phyloP scores from a whole-genome alignment of 306 rosid species.

The Quercus alba region DNA sequence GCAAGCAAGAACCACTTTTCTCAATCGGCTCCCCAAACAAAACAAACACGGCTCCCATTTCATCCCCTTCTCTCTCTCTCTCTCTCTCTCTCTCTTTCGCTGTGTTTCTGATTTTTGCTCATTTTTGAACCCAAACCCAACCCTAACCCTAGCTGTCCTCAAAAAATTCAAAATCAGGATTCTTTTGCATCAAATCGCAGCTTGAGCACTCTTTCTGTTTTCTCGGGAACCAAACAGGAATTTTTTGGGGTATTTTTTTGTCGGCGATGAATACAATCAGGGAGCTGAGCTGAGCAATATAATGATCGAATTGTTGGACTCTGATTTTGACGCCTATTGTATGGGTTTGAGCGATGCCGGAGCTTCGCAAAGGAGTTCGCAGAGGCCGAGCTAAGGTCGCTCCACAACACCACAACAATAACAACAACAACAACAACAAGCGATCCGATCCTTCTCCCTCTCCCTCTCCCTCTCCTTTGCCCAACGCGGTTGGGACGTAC shows the following conservation, averaged over 20 bases:
- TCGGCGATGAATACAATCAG: constrained; percentile 30
- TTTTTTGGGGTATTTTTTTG: background rate
- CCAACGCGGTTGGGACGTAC: constrained; percentile 33
- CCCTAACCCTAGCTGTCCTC: background rate
- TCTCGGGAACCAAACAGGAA: no score
- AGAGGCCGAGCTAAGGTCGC: constrained; percentile 72
- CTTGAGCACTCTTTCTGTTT: no score
- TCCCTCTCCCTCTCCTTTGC: no score
- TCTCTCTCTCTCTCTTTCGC: background rate
- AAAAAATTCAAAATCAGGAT: no score
- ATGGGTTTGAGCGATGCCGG: constrained; percentile 91
- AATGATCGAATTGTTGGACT: constrained; percentile 48
- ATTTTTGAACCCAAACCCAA: constrained; percentile 15
- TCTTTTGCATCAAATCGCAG: no score
- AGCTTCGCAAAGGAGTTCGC: constrained; percentile 80
- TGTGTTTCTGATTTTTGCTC: background rate
- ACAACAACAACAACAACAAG: background rate
- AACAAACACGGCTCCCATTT: background rate
- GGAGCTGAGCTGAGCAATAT: constrained; percentile 42
- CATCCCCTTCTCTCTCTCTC: constrained; percentile 1
- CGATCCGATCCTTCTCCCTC: constrained; percentile 32
- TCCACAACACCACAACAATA: background rate
- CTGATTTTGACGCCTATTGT: constrained; percentile 45
- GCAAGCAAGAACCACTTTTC: background rate
- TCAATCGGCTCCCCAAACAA: background rate